Conservation (phyloP, 495 filamentous ascomycete genomes). For the Chaetomium tenue region DNA sequence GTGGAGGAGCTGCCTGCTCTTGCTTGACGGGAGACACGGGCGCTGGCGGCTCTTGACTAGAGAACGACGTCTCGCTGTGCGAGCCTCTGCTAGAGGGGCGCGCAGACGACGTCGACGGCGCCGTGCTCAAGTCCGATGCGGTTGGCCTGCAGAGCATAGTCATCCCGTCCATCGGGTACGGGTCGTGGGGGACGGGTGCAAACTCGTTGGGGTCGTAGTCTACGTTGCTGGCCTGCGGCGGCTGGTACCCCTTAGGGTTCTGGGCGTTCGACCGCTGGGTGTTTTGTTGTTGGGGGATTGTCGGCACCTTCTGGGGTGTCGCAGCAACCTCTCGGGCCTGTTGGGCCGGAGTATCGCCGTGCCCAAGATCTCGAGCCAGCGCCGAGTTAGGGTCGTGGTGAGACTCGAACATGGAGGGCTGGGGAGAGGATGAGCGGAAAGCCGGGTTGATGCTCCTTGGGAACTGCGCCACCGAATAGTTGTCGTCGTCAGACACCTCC, state of each 20-base stretch:
- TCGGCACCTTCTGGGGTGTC: constrained; percentile 52
- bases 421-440: constrained; percentile 84
- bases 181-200: constrained; percentile 77
- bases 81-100: constrained; percentile 86
- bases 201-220: constrained; percentile 61
- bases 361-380: constrained; percentile 61
- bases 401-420: constrained; percentile 77
- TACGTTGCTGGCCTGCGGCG: constrained; percentile 31
- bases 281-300: constrained; percentile 25
- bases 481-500: constrained; percentile 77
- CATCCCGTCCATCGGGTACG: constrained; percentile 96
- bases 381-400: constrained; percentile 79
- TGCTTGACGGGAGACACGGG: constrained; percentile 39
- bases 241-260: constrained; percentile 28
- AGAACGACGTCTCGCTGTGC: constrained; percentile 90
- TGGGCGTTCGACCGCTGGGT: constrained; percentile 19
- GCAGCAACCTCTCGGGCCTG: constrained; percentile 53
- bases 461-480: constrained; percentile 92
- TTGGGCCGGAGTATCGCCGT: constrained; percentile 48
- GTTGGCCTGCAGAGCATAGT: constrained; percentile 94
- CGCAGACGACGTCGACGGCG: constrained; percentile 57
- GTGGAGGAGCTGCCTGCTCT: constrained; percentile 39
- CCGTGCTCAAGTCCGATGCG: constrained; percentile 80
- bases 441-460: constrained; percentile 92
- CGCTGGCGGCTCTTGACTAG: constrained; percentile 70